Evolutionary conservation across 352 stramenopile genomes (phyloP).

Genomic region (Pythium biforme): DNA sequence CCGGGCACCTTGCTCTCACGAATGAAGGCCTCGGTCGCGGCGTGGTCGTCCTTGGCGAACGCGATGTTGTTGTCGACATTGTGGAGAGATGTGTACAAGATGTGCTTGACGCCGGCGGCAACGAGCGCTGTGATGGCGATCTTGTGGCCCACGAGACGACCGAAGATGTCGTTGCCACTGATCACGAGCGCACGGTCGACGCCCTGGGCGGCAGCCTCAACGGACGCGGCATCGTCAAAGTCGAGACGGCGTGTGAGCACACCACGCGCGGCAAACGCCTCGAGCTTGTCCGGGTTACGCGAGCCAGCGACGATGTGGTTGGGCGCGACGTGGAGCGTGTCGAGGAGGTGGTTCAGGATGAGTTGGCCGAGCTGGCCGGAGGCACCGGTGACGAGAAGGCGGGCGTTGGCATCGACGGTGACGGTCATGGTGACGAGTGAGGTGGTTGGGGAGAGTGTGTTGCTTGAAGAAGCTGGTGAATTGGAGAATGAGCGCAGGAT

Average conservation of each 20-base stretch:
- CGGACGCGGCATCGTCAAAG: slow-evolving; percentile 15
- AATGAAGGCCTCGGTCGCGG: slow-evolving; percentile 14
- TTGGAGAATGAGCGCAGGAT: neutral
- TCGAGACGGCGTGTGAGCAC: slow-evolving; percentile 15
- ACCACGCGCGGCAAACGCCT: slow-evolving; percentile 7
- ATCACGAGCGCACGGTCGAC: slow-evolving; percentile 25
- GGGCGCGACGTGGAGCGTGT: slow-evolving; percentile 26
- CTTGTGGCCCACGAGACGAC: slow-evolving; percentile 1
- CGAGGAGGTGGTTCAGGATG: slow-evolving; percentile 25
- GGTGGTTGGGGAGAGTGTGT: neutral
- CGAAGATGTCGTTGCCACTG: slow-evolving; percentile 11
- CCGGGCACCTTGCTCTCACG: slow-evolving; percentile 13
- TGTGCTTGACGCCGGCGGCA: slow-evolving; percentile 21
- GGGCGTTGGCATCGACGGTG: slow-evolving; percentile 16
- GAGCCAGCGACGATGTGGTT: slow-evolving; percentile 23
- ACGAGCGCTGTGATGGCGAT: slow-evolving; percentile 14
- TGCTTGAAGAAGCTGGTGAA: neutral
- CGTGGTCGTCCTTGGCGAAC: neutral
- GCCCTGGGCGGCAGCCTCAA: slow-evolving; percentile 15
- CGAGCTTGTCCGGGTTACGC: slow-evolving; percentile 19
- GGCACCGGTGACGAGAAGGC: slow-evolving; percentile 29
- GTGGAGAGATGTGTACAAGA: slow-evolving; percentile 24
- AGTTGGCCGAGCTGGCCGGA: slow-evolving; percentile 25
- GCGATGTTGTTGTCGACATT: slow-evolving; percentile 10
- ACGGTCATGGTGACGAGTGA: neutral